Evolutionary conservation across 2,329 filamentous ascomycete genomes (phyloP).

Genomic region (Lasiodiplodia sp.): DNA sequence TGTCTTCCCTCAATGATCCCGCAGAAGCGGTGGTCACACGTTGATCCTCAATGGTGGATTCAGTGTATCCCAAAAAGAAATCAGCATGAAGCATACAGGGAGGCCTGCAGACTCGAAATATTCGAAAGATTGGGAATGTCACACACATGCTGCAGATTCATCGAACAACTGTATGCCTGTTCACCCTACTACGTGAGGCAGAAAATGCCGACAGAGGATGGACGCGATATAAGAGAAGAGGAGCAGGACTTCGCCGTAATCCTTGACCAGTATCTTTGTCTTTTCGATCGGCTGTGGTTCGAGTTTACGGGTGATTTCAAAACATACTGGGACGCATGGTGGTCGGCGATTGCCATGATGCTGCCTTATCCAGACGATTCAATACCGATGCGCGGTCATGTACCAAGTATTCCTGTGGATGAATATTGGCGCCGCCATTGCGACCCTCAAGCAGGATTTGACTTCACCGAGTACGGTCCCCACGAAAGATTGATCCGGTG

Average conservation of each 20-base stretch:
- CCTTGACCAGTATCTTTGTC: not conserved
- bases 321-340: not conserved
- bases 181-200: not conserved
- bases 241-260: not conserved
- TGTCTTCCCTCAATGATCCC: not conserved
- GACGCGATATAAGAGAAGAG: not conserved
- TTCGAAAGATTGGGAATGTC: not conserved
- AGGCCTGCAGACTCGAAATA: not conserved
- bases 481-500: not conserved
- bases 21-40: too few species aligned
- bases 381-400: rapidly evolving
- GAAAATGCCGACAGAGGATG: not conserved
- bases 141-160: not conserved
- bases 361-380: not conserved
- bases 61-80: not conserved
- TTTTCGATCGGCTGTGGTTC: not conserved
- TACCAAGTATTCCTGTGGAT: not conserved
- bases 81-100: not conserved
- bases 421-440: not conserved
- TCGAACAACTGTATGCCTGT: rapidly evolving
- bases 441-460: not conserved
- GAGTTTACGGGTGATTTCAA: rapidly evolving
- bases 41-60: not conserved
- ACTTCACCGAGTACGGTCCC: not conserved
- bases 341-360: not conserved